These are phyloP conservation scores for Populus tomentosa DNA, from an alignment of 441 rosid genomes.

Conservation along the genomic window DNA sequence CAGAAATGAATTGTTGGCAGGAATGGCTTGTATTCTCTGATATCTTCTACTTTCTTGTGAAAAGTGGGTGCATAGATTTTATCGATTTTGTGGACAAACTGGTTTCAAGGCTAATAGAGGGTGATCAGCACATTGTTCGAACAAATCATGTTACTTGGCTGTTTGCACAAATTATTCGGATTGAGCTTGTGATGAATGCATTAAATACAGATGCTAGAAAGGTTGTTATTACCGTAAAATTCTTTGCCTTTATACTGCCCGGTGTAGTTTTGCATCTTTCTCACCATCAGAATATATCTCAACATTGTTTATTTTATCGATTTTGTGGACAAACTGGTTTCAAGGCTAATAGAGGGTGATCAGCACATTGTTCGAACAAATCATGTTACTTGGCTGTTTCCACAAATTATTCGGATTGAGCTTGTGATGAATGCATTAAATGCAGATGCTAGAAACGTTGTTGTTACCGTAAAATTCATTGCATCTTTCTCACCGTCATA, in stretches of 20 bases:
- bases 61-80: conserved; percentile 94
- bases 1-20: conserved; percentile 98
- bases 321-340: conserved; percentile 90
- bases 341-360: conserved; percentile 68
- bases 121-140: conserved; percentile 77
- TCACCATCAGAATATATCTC: background rate
- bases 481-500: background rate
- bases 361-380: conserved; percentile 84
- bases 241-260: conserved; percentile 7
- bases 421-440: too few species aligned
- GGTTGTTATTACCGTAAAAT: conserved; percentile 37
- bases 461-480: conserved; percentile 6
- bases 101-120: conserved; percentile 63
- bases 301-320: conserved; percentile 72
- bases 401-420: conserved; percentile 83
- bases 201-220: conserved; percentile 76
- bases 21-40: conserved; percentile 99
- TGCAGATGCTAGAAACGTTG: too few species aligned
- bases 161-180: conserved; percentile 82
- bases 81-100: conserved; percentile 94
- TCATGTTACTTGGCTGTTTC: conserved; percentile 97
- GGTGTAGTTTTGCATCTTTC: conserved; percentile 12
- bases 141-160: conserved; percentile 99
- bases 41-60: conserved; percentile 75
- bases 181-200: conserved; percentile 79